phyloP scores from a whole-genome alignment of 2,329 filamentous ascomycete species.

The Aphanoascus verrucosus region DNA sequence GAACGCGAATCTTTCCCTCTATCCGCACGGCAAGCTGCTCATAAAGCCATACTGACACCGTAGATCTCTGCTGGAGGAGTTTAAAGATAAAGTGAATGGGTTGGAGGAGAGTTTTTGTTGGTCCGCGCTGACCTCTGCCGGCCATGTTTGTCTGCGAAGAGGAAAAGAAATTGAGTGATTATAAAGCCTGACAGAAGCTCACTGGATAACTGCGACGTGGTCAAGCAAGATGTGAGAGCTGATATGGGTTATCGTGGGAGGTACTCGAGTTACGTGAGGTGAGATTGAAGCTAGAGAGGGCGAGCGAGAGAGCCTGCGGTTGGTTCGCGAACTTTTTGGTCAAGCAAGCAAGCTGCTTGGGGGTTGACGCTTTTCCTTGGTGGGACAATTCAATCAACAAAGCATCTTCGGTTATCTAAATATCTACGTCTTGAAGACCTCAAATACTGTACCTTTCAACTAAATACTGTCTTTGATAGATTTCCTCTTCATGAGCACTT shows the following conservation, averaged over 20 bases:
- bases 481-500: conserved; percentile 8
- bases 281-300: not conserved
- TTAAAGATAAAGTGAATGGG: conserved; percentile 90
- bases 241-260: not conserved
- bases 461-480: not conserved
- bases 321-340: conserved; percentile 8
- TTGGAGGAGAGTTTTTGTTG: conserved; percentile 58
- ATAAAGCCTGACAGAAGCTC: not conserved
- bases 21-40: conserved; percentile 91
- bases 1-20: conserved; percentile 87
- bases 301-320: not conserved
- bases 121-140: conserved; percentile 46
- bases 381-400: conserved; percentile 5
- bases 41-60: conserved; percentile 91
- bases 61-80: conserved; percentile 71
- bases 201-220: not conserved
- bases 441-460: not conserved
- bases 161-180: not conserved
- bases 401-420: not conserved
- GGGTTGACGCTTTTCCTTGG: not conserved
- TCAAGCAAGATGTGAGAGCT: not conserved
- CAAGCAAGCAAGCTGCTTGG: not conserved
- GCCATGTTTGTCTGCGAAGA: conserved; percentile 34
- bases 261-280: not conserved
- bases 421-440: not conserved